Conservation (phyloP, 2,329 filamentous ascomycete genomes). For the Metarhizium brunneum region DNA sequence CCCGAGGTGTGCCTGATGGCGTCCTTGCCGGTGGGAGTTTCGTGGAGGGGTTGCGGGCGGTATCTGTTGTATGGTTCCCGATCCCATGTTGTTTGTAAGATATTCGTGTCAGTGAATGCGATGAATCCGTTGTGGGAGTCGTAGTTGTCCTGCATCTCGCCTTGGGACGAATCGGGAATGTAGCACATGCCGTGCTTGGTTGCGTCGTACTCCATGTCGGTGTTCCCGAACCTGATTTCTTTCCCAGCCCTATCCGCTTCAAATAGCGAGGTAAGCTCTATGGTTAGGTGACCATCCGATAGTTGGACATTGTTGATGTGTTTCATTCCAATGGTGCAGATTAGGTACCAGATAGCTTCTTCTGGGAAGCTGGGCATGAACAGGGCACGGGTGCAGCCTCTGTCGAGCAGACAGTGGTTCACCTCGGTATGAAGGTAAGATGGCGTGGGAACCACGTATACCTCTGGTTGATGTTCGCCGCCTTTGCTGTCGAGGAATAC, state of each 20-base stretch:
- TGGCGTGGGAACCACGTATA: slow-evolving; percentile 8
- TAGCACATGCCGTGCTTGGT: not conserved
- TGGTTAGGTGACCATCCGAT: not conserved
- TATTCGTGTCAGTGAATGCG: not conserved
- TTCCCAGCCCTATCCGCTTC: slow-evolving; percentile 1
- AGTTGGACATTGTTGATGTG: slow-evolving; percentile 5
- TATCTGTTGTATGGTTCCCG: not conserved
- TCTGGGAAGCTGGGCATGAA: slow-evolving; percentile 11
- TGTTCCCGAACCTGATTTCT: not conserved
- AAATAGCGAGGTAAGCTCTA: slow-evolving; percentile 14
- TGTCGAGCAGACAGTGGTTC: not conserved
- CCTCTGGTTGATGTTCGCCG: not conserved
- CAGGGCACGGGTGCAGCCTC: slow-evolving; percentile 7
- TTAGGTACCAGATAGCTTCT: slow-evolving; percentile 11
- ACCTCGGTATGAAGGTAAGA: not conserved
- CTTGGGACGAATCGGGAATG: not conserved
- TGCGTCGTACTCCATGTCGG: not conserved
- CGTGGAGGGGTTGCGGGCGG: not conserved
- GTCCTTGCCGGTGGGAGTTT: not conserved
- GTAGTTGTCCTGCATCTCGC: not conserved
- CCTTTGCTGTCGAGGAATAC: not conserved
- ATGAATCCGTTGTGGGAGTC: not conserved
- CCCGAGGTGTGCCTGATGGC: not conserved
- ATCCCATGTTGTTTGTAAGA: not conserved
- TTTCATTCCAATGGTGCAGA: slow-evolving; percentile 7